Evolutionary conservation across 371 early-diverging fungal genomes (phyloP).

Genomic region (Apophysomyces elegans): DNA sequence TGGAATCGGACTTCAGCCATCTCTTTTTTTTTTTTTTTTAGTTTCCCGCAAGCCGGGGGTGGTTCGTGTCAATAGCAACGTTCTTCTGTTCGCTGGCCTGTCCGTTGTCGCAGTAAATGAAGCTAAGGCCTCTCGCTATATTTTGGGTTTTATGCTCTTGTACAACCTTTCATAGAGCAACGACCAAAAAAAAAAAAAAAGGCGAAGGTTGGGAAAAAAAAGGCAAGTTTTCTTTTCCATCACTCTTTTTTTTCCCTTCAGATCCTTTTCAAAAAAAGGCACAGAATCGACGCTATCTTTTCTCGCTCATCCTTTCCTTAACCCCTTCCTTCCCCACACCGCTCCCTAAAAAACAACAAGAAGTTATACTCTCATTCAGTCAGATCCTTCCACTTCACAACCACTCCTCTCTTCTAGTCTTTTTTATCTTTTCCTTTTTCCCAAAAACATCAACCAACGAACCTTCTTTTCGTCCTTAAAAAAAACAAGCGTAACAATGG

Average conservation of each 20-base stretch:
- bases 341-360: conserved; percentile 9
- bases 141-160: conserved; percentile 2
- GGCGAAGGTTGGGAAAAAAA: background rate
- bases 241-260: background rate
- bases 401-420: background rate
- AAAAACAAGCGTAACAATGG: conserved; percentile 6
- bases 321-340: conserved; percentile 5
- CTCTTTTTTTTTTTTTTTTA: background rate
- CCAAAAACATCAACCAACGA: background rate
- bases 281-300: background rate
- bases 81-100: background rate
- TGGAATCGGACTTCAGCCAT: conserved; percentile 3
- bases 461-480: background rate
- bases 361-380: background rate
- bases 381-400: background rate
- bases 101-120: conserved; percentile 8
- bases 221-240: background rate
- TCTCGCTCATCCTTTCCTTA: conserved; percentile 6
- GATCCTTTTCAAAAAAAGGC: conserved; percentile 2
- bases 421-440: background rate
- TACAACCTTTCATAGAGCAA: background rate
- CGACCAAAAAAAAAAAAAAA: background rate
- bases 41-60: conserved; percentile 2
- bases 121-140: conserved; percentile 2
- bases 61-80: conserved; percentile 7